These are phyloP conservation scores for Zelopaecilomyces penicillatus DNA, from an alignment of 2,329 filamentous ascomycete species.

Conservation along the genomic window DNA sequence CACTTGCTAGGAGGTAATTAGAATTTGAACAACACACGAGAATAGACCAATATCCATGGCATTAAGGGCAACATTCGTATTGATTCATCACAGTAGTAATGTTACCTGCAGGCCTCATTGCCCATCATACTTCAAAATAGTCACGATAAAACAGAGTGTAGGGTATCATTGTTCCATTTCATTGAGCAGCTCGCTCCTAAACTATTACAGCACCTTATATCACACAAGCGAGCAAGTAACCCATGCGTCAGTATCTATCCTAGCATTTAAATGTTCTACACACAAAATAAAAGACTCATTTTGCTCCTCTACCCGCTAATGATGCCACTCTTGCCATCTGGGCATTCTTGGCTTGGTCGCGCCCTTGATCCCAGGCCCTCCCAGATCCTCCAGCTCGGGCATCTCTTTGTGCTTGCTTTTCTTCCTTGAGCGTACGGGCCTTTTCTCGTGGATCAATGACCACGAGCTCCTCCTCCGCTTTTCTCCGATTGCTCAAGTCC, in stretches of 20 bases:
- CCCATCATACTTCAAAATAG: background rate
- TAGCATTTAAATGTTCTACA: background rate
- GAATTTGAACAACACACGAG: no score
- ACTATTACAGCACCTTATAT: no score
- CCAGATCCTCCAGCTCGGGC: slow-evolving; percentile 42
- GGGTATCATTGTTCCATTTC: no score
- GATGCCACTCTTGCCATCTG: slow-evolving; percentile 46
- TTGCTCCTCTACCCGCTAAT: slow-evolving; percentile 48
- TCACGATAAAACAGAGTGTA: no score
- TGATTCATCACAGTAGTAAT: background rate
- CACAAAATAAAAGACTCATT: slow-evolving; percentile 22
- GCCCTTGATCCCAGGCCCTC: slow-evolving; percentile 46
- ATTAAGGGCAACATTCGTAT: background rate
- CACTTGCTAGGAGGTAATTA: no score
- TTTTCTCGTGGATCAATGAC: slow-evolving; percentile 90
- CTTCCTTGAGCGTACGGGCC: slow-evolving; percentile 61
- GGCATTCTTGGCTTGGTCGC: slow-evolving; percentile 44
- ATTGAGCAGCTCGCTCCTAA: no score
- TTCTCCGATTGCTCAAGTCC: slow-evolving; percentile 80
- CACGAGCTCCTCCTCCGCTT: slow-evolving; percentile 82
- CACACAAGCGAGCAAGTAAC: no score
- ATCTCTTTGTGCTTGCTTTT: slow-evolving; percentile 52
- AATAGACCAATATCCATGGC: no score
- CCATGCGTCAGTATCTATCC: no score
- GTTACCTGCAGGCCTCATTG: background rate